Percentiles rank a stretch among this genome's conserved stretches.
Conservation (phyloP, 371 early-diverging fungal genomes). For the Apophysomyces elegans region DNA sequence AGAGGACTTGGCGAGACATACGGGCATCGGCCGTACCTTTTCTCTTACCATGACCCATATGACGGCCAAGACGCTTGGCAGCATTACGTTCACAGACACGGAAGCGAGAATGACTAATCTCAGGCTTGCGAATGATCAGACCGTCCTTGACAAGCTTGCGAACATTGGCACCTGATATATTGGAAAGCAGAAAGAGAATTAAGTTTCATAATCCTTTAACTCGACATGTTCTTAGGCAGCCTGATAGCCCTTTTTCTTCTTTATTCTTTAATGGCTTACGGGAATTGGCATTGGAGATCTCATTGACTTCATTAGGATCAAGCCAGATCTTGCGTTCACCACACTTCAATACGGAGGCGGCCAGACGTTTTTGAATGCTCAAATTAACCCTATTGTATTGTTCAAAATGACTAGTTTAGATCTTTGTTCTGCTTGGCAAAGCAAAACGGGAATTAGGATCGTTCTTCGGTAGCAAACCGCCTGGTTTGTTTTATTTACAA, state of each 20-base stretch:
- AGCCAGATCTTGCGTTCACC: conserved; percentile 99
- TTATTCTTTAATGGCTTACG: conserved; percentile 64
- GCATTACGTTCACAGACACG: conserved; percentile 91
- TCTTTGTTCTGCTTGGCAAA: background rate
- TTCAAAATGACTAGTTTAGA: background rate
- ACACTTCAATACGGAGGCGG: conserved; percentile 98
- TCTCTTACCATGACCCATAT: conserved; percentile 98
- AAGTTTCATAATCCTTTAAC: too few relatives aligned
- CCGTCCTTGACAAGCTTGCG: conserved; percentile 98
- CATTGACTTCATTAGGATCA: conserved; percentile 97
- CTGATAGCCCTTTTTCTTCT: background rate
- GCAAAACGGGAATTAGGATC: background rate
- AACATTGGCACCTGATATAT: conserved; percentile 84
- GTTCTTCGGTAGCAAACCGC: background rate
- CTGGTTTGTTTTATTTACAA: background rate
- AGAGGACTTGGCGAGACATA: conserved; percentile 95
- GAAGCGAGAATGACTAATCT: conserved; percentile 93
- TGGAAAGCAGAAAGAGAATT: too few relatives aligned
- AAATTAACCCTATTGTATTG: conserved; percentile 73
- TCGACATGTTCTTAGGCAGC: background rate
- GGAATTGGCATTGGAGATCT: conserved; percentile 97
- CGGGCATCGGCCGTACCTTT: conserved; percentile 99
- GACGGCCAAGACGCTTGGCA: conserved; percentile 99
- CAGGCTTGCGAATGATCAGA: conserved; percentile 96
- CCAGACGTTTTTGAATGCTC: conserved; percentile 94